Percentiles rank a stretch among this genome's conserved stretches.
Evolutionary conservation across 768 basidiomycete species (phyloP).

Genomic region (Termitomyces sp.): DNA sequence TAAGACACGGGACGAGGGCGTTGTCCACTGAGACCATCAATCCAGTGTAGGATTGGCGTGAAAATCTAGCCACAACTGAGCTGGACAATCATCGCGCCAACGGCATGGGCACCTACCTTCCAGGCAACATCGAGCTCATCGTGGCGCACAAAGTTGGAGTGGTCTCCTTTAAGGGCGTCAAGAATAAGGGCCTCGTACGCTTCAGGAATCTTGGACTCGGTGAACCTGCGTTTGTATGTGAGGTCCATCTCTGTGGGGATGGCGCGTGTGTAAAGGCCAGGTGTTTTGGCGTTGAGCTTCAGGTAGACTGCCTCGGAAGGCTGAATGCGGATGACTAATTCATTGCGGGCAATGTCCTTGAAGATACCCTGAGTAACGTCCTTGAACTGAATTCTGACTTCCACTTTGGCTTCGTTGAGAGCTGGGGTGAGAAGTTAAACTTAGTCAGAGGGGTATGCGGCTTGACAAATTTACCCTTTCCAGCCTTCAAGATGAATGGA

Average conservation of each 20-base stretch:
- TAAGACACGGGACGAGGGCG: constrained; percentile 72
- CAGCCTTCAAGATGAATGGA: constrained; percentile 96
- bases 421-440: constrained; percentile 39
- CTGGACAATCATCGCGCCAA: not conserved
- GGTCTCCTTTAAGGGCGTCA: constrained; percentile 95
- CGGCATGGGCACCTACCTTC: constrained; percentile 64
- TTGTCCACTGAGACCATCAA: constrained; percentile 69
- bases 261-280: constrained; percentile 84
- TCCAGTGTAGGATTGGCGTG: constrained; percentile 94
- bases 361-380: constrained; percentile 97
- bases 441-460: constrained; percentile 3
- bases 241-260: constrained; percentile 97
- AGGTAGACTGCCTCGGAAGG: constrained; percentile 95
- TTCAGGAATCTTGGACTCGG: constrained; percentile 89
- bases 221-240: constrained; percentile 94
- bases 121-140: constrained; percentile 97
- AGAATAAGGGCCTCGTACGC: constrained; percentile 95
- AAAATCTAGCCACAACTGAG: constrained; percentile 55
- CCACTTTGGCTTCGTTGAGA: constrained; percentile 97
- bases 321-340: constrained; percentile 96
- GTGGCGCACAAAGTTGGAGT: constrained; percentile 97
- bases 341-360: constrained; percentile 92
- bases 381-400: constrained; percentile 97
- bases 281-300: constrained; percentile 93
- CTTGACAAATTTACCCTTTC: constrained; percentile 65